Evolutionary conservation across 805 yeast species (phyloP), one percentile per base, ranked within the genome.

Genomic region (Candida jianshihensis): DNA sequence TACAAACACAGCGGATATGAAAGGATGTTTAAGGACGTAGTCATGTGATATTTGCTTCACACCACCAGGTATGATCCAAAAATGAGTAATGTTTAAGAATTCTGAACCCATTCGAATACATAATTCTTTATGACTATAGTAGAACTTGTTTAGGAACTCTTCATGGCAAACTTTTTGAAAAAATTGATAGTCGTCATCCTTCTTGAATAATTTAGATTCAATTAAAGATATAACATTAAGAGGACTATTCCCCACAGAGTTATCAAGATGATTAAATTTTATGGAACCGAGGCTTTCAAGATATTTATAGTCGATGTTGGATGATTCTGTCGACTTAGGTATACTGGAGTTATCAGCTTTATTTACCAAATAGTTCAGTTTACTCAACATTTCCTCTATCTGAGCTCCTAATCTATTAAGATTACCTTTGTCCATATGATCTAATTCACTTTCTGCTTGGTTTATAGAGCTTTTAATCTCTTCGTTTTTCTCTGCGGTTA

Each of bases 41-140:
- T 57, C 56, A 26, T 64, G 51, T 28, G 67, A 61, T 11, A 75
- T 64, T 22, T 63, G 64, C 26, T 64, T 70, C n/a, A 73, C 63
- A 5, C 79, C 80, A 10, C 79, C 80, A 2, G 81, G 81, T 5
- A 74, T 69, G 31, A 76, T 73, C 78, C 80, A 76, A 48, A 70
- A 72, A 46, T 73, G 78, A 4, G 81, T 73, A 30, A 67, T 68
- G 14, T 63, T 66, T 26, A 75, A 50, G 41, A 75, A 76, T 19
- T 68, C 67, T 38, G 64, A 61, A 0, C 73, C 68, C 21, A 75
- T 48, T 30, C 59, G 55, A 7, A 71, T 53, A 43, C 76, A 71
- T 6, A 74, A 49, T 9, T 46, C 42, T 40, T 63, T 66, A 43
- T 74, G 61, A 11, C 62, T 53, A 22, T 60, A 56, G 44, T 68